Evolutionary conservation across 371 early-diverging fungal species (phyloP), one percentile per base, ranked within the genome.

Genomic region (Chytridiales sp.): DNA sequence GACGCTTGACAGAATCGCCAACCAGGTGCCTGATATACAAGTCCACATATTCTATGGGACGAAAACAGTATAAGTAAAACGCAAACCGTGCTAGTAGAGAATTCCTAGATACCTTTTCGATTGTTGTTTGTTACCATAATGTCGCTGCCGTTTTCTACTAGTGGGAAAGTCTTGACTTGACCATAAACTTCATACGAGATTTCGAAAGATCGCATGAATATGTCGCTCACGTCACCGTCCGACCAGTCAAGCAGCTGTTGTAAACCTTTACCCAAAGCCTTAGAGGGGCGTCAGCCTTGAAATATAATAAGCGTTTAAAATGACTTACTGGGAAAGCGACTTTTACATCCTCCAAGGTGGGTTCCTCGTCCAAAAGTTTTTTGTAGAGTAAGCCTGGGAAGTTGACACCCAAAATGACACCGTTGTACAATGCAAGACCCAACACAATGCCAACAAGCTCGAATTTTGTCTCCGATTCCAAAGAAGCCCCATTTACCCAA

Each of bases 131-230:
- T 86, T 5, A 90, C 88, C 17, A 73, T 61, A n/a, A 84, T 62
- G 21, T 71, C 47, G 32, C 63, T 69, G 30, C 87, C 87, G 56
- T 70, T 67, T 8, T 63, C 55, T 6, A 85, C 70, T 32, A 88
- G 76, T 30, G 77, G 76, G 49, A 75, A 67, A 4, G 73, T 77
- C 49, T 60, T 70, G 22, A 77, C 74, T 29, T 70, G 68, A 3
- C 77, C 75, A 41, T 71, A 79, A 0, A 73, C 66, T 9, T 76
- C 74, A 56, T 71, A 74, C 22, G 68, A 67, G 47, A 80, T 76
- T 58, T 76, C 91, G 73, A 95, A 97, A 1, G 82, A 81, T 27
- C 92, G 80, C 50, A 90, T 79, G 67, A 97, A 93, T 2, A 86
- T 82, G 49, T 87, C 82, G 51, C 89, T 87, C 1, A 98, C 95